Conservation (phyloP, 768 basidiomycete species). For the Xerocomellus intermedius region DNA sequence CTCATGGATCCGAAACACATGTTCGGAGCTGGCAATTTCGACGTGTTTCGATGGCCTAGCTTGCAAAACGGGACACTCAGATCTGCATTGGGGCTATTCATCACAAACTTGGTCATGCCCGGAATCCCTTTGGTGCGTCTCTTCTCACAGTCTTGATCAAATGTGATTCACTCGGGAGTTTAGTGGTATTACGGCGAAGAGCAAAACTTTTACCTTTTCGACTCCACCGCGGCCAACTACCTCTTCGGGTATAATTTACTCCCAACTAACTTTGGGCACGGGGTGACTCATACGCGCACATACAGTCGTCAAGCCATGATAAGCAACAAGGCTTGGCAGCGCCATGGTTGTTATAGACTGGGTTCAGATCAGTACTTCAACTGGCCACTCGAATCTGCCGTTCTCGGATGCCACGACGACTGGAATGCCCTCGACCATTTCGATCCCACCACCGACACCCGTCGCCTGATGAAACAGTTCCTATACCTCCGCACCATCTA, state of each 20-base stretch:
- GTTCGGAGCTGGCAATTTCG: constrained; percentile 93
- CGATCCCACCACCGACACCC: constrained; percentile 80
- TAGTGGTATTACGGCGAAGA: constrained; percentile 90
- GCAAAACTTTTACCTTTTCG: constrained; percentile 84
- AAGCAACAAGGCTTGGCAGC: constrained; percentile 81
- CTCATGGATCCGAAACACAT: constrained; percentile 80
- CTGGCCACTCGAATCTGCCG: constrained; percentile 76
- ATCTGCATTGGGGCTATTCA: constrained; percentile 74
- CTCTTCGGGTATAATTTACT: constrained; percentile 66
- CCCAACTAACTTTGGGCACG: not conserved
- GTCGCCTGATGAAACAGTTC: constrained; percentile 74
- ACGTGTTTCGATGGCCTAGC: constrained; percentile 92
- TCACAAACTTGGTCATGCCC: constrained; percentile 79
- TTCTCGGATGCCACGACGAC: constrained; percentile 83
- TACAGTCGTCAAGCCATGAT: constrained; percentile 90
- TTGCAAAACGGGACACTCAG: constrained; percentile 79
- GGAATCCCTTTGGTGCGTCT: constrained; percentile 71
- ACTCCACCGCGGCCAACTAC: constrained; percentile 89
- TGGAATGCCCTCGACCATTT: constrained; percentile 96
- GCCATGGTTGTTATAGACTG: constrained; percentile 88
- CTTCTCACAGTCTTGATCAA: not conserved
- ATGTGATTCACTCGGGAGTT: not conserved
- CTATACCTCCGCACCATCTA: constrained; percentile 66
- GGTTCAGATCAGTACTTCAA: constrained; percentile 94
- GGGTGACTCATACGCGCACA: not conserved